Conservation (phyloP, 2,329 filamentous ascomycete genomes). For the Septoria petroselini region DNA sequence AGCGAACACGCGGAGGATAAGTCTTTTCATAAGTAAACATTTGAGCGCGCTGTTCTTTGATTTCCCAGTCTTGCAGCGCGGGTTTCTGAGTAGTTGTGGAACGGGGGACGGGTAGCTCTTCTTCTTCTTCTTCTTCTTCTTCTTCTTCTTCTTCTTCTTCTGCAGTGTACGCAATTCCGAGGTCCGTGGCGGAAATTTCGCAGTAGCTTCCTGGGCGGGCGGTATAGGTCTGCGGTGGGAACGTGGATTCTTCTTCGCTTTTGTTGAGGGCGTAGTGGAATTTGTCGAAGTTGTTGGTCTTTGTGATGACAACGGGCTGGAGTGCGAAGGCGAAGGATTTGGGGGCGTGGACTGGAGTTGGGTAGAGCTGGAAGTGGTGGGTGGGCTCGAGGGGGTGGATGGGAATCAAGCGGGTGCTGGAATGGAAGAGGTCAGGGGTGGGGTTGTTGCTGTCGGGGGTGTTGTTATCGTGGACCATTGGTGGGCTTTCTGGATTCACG, state of each 20-base stretch:
- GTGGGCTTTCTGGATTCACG: background rate
- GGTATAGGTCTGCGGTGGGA: background rate
- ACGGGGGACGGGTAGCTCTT: too few relatives aligned
- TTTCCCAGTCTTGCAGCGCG: constrained; percentile 9
- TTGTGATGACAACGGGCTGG: background rate
- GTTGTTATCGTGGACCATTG: background rate
- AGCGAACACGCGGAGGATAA: too few relatives aligned
- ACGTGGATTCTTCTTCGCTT: background rate
- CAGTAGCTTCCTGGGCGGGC: background rate
- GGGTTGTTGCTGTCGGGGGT: background rate
- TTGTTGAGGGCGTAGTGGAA: background rate
- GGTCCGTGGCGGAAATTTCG: constrained; percentile 1
- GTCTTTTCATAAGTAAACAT: constrained; percentile 2
- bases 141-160: too few relatives aligned
- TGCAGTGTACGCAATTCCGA: background rate
- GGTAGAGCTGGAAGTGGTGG: background rate
- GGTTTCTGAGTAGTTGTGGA: background rate
- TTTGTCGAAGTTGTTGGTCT: background rate
- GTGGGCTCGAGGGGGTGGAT: background rate
- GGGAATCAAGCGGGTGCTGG: background rate
- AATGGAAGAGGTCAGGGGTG: background rate
- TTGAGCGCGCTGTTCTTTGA: background rate
- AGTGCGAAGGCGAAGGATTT: constrained; percentile 11
- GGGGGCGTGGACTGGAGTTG: constrained; percentile 4
- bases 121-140: too few relatives aligned